These are phyloP conservation scores for Durio zibethinus DNA, from an alignment of 345 rosid species.

Conservation along the genomic window DNA sequence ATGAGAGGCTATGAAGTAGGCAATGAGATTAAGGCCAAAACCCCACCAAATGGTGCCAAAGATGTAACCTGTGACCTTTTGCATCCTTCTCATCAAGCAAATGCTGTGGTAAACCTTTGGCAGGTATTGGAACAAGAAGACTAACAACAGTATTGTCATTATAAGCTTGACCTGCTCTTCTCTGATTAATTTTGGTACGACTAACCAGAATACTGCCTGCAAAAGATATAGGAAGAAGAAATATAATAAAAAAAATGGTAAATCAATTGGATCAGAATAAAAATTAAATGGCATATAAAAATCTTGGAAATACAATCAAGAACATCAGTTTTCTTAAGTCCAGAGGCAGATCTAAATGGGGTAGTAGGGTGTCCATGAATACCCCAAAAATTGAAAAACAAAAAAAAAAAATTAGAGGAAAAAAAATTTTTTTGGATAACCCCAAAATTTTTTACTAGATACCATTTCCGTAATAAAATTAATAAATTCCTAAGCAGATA, in stretches of 20 bases:
- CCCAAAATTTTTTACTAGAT: too few species aligned
- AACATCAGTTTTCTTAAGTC: not conserved
- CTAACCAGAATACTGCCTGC: constrained; percentile 37
- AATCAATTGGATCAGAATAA: not conserved
- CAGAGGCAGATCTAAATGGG: too few species aligned
- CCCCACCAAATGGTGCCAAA: constrained; percentile 67
- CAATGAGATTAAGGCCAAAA: constrained; percentile 48
- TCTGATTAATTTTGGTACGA: constrained; percentile 34
- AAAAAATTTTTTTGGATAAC: too few species aligned
- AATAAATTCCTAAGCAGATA: too few species aligned
- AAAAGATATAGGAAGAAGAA: not conserved
- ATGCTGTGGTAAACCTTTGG: constrained; percentile 53
- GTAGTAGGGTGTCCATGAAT: too few species aligned
- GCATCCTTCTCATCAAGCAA: constrained; percentile 48
- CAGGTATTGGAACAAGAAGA: constrained; percentile 45
- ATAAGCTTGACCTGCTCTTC: constrained; percentile 36
- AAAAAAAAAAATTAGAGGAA: too few species aligned
- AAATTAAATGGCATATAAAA: not conserved
- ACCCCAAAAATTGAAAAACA: too few species aligned
- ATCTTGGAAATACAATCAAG: not conserved
- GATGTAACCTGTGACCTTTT: constrained; percentile 55
- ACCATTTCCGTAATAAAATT: too few species aligned
- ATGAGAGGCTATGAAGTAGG: constrained; percentile 46
- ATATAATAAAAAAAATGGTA: too few species aligned
- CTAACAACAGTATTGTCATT: constrained; percentile 25